Percentiles rank a stretch among this genome's conserved stretches.
These are phyloP conservation scores for Viola odorata DNA, from an alignment of 345 rosid species.

Conservation along the genomic window DNA sequence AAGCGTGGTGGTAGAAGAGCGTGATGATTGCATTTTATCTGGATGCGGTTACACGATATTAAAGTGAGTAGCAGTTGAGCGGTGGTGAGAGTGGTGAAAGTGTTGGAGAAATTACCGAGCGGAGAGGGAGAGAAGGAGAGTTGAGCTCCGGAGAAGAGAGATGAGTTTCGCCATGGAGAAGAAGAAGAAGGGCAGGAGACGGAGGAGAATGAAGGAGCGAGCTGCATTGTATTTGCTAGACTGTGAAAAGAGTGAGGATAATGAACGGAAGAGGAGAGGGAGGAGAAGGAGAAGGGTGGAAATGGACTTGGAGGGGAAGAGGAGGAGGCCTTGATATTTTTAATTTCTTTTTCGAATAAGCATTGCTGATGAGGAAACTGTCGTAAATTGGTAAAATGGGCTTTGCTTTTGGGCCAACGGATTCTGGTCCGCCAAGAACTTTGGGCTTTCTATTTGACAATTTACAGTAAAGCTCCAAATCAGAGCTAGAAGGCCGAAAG, in stretches of 20 bases:
- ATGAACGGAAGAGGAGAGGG: neutral
- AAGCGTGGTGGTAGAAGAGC: constrained; percentile 12
- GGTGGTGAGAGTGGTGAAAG: neutral
- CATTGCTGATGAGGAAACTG: neutral
- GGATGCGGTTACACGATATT: neutral
- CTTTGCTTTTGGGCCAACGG: neutral
- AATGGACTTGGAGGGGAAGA: too few relatives aligned
- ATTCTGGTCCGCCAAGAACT: neutral
- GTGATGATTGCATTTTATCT: constrained; percentile 25
- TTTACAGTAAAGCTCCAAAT: too few relatives aligned
- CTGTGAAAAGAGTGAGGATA: neutral
- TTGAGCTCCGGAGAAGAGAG: constrained; percentile 30
- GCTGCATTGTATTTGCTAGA: constrained; percentile 28
- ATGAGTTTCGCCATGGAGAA: constrained; percentile 23
- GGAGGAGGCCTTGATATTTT: neutral
- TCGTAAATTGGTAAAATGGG: neutral
- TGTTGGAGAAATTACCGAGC: constrained; percentile 28
- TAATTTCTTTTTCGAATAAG: neutral
- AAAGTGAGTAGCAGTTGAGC: too few relatives aligned
- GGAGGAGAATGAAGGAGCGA: constrained; percentile 37
- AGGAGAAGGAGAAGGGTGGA: too few relatives aligned
- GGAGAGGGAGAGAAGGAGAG: constrained; percentile 32
- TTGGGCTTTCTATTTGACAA: too few relatives aligned
- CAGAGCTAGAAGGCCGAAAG: too few relatives aligned
- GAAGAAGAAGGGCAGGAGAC: constrained; percentile 22